These are phyloP conservation scores for Eucalyptus cloeziana DNA, from an alignment of 345 rosid genomes.

Conservation along the genomic window DNA sequence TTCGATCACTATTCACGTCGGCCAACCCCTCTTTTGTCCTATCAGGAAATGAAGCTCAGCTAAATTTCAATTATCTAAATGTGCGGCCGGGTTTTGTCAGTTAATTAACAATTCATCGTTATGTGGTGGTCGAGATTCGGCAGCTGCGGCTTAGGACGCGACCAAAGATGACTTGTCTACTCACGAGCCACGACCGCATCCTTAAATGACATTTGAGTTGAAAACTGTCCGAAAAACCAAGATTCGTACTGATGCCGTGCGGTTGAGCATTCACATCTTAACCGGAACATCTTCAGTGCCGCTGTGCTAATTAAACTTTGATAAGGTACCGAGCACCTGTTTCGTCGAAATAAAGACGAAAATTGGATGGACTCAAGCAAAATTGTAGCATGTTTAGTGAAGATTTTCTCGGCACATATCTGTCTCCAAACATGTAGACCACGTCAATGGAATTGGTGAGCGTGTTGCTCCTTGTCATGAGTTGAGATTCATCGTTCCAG, in stretches of 20 bases:
- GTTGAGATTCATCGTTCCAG: neutral
- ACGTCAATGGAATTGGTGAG: fast-evolving
- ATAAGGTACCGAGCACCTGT: neutral
- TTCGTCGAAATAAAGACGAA: neutral
- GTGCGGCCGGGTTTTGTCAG: neutral
- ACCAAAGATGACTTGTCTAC: neutral
- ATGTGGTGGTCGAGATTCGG: neutral
- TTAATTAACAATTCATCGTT: neutral
- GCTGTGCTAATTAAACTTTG: neutral
- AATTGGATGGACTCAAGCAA: neutral
- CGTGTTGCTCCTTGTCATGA: neutral
- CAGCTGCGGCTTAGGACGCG: neutral
- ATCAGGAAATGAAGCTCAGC: too few species aligned
- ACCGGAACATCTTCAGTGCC: neutral
- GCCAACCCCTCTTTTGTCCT: too few species aligned
- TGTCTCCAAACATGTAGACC: neutral
- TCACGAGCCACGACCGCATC: neutral
- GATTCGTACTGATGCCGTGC: neutral
- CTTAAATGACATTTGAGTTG: neutral
- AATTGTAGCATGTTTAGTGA: neutral
- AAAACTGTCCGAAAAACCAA: neutral
- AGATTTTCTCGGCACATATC: fast-evolving
- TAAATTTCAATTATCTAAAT: too few species aligned
- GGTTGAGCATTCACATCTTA: neutral
- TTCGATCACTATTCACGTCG: too few species aligned